Conservation (phyloP, 1,284 basidiomycete species). For the Tetrapyrgos nigripes region DNA sequence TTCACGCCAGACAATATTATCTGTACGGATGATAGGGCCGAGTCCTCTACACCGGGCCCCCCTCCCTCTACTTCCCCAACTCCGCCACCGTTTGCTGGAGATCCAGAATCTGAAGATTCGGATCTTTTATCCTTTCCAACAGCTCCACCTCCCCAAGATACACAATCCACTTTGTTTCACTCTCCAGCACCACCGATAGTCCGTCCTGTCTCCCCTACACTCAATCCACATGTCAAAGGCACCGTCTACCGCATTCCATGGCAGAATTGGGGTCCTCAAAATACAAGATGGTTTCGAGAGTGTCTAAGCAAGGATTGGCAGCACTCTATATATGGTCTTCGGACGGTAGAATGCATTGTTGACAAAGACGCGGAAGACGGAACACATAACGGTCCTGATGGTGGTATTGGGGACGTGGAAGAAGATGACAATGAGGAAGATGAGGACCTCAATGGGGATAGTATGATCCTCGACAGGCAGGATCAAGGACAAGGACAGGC, state of each 20-base stretch:
- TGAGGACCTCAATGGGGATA: neutral
- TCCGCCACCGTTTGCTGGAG: conserved; percentile 9
- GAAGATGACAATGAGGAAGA: neutral
- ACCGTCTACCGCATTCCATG: conserved; percentile 40
- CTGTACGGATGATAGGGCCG: neutral
- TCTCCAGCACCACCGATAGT: neutral
- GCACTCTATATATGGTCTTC: conserved; percentile 55
- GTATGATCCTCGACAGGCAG: neutral
- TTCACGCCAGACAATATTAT: neutral
- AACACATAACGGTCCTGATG: neutral
- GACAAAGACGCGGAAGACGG: conserved; percentile 5
- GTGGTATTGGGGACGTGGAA: neutral
- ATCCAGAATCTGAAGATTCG: neutral
- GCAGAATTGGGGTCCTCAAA: conserved; percentile 55
- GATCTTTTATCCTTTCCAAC: conserved; percentile 5
- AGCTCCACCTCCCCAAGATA: neutral
- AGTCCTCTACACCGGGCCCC: conserved; percentile 5
- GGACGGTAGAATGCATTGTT: conserved; percentile 46
- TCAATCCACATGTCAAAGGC: neutral
- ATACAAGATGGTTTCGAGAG: conserved; percentile 58
- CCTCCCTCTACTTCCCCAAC: conserved; percentile 15
- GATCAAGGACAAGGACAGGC: neutral
- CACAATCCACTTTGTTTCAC: conserved; percentile 7
- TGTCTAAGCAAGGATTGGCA: conserved; percentile 56
- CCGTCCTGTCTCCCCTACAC: neutral